phyloP scores from a whole-genome alignment of 2,329 filamentous ascomycete species.

The Aspergillus oerlinghausenensis region DNA sequence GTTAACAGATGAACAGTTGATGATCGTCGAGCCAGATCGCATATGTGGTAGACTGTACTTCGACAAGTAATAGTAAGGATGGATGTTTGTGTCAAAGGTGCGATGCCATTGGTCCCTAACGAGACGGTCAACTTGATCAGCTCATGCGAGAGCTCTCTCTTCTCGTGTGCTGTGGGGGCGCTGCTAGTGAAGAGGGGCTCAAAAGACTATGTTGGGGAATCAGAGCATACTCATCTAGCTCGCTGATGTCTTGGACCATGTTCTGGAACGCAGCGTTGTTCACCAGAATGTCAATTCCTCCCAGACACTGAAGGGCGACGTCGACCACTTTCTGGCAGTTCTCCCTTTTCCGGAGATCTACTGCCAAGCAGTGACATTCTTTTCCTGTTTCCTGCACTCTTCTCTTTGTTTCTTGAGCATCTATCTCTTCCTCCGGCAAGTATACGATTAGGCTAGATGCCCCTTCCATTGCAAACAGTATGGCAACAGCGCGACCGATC shows the following conservation, averaged over 20 bases:
- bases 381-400: slow-evolving; percentile 63
- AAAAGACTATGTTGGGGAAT: background rate
- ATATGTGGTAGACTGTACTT: slow-evolving; percentile 75
- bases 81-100: slow-evolving; percentile 80
- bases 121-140: background rate
- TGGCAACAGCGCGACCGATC: slow-evolving; percentile 70
- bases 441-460: slow-evolving; percentile 70
- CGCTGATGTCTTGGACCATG: slow-evolving; percentile 66
- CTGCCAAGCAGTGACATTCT: slow-evolving; percentile 60
- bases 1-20: slow-evolving; percentile 83
- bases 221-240: slow-evolving; percentile 57
- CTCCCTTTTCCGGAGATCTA: slow-evolving; percentile 60
- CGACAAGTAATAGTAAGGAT: slow-evolving; percentile 73
- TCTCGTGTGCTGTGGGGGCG: background rate
- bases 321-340: slow-evolving; percentile 69
- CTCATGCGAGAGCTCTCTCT: background rate
- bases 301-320: slow-evolving; percentile 60
- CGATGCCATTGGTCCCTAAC: slow-evolving; percentile 68
- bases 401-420: slow-evolving; percentile 70
- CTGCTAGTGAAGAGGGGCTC: background rate
- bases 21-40: slow-evolving; percentile 68
- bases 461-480: slow-evolving; percentile 77
- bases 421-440: slow-evolving; percentile 68
- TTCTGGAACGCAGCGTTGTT: slow-evolving; percentile 73
- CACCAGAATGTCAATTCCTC: slow-evolving; percentile 62